A percentile compares a stretch with the other conserved stretches of the same genome.
Conservation (phyloP, 176 grass and related monocot species). For the Triticum timopheevii region DNA sequence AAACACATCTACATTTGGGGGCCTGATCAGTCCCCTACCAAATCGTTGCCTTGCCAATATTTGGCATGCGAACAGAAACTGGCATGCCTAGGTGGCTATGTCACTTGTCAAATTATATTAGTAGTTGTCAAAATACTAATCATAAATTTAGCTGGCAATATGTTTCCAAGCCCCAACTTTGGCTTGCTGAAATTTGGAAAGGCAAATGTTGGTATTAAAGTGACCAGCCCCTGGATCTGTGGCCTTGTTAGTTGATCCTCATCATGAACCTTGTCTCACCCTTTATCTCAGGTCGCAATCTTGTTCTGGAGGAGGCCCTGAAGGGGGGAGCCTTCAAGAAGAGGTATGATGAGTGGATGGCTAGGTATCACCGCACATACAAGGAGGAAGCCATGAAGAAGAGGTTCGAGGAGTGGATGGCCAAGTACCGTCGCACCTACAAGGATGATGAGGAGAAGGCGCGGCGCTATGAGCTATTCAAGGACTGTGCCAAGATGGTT, state of each 20-base stretch:
- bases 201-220: background rate
- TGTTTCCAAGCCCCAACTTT: background rate
- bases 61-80: background rate
- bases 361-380: background rate
- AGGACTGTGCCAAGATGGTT: background rate
- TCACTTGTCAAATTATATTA: background rate
- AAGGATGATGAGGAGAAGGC: background rate
- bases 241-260: background rate
- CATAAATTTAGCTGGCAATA: background rate
- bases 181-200: background rate
- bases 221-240: background rate
- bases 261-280: background rate
- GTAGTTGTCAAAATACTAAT: background rate
- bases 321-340: background rate
- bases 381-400: background rate
- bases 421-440: background rate
- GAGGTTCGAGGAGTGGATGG: background rate
- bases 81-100: background rate
- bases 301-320: background rate
- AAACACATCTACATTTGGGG: background rate
- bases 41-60: background rate
- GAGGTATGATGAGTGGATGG: background rate
- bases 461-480: background rate
- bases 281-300: background rate
- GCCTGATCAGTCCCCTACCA: background rate